These are phyloP conservation scores for Daldinia concentrica DNA, from an alignment of 495 filamentous ascomycete genomes.

Conservation along the genomic window DNA sequence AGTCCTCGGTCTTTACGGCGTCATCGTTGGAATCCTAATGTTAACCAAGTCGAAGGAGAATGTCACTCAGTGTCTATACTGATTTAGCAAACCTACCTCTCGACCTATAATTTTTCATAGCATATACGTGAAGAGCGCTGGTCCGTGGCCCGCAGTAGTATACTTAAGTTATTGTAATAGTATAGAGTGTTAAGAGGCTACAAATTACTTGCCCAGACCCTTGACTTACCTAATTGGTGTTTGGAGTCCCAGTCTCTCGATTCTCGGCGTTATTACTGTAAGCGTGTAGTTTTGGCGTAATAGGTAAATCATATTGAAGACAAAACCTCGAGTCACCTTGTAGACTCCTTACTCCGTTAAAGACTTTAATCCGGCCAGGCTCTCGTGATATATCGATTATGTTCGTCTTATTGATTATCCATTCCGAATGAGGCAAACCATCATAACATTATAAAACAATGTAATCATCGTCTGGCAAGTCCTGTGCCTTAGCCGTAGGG, in stretches of 20 bases:
- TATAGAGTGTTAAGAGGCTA: slow-evolving; percentile 3
- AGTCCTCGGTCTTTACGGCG: slow-evolving; percentile 78
- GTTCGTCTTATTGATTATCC: slow-evolving; percentile 43
- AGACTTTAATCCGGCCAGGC: background rate
- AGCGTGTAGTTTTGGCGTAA: slow-evolving; percentile 1
- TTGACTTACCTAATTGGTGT: background rate
- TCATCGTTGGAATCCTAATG: slow-evolving; percentile 56
- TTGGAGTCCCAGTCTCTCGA: background rate
- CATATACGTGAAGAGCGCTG: background rate
- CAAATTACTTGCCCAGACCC: background rate
- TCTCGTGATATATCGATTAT: slow-evolving; percentile 24
- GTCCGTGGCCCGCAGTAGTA: background rate
- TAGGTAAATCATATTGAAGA: slow-evolving; percentile 15
- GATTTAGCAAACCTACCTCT: background rate
- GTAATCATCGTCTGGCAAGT: slow-evolving; percentile 11
- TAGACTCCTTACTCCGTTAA: slow-evolving; percentile 4
- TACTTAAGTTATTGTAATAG: background rate
- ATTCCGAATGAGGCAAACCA: slow-evolving; percentile 34
- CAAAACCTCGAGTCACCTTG: background rate
- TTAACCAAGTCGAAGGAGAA: slow-evolving; percentile 49
- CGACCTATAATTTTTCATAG: background rate
- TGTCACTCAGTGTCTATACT: slow-evolving; percentile 50
- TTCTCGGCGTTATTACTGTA: background rate
- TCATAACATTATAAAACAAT: slow-evolving; percentile 29
- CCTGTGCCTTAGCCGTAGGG: slow-evolving; percentile 2